Base-by-base conservation (phyloP, 352 stramenopile species). In the Peronospora farinosa region DNA sequence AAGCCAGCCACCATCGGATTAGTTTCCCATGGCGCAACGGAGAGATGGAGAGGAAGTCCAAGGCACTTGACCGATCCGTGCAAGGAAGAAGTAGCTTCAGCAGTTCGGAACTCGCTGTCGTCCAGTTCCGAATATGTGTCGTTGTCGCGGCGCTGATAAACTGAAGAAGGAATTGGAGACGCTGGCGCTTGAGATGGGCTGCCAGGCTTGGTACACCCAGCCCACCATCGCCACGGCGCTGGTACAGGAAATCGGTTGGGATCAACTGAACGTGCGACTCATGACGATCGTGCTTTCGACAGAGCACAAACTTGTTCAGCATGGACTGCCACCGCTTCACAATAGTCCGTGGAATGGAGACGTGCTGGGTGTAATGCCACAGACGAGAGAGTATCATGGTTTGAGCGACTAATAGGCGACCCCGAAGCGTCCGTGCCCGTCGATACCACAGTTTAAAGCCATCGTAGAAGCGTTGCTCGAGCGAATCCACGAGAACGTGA, bases 371-470 rank as follows among this genome's bases (percentile, higher is more conserved):
- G 35, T 21, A 47, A 23, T 51, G 31, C 30, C 44, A 51, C 44
- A 51, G 21, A 4, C 44, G 32, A 8, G 31, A 51, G 7, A 40
- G 32, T 9, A 47, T 13, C 44, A 42, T 51, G 3, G 44, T 51
- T 33, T 51, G 44, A 0, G 44, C 31, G 21, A 51, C 44, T 17
- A 32, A 31, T 21, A 51, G 32, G 10, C 47, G 15, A 17, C 47
- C 47, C 3, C 43, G 15, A 33, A 54, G 44, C 25, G 44, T 51
- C 1, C 17, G 7, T 10, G 31, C 31, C 2, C 44, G 30, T 16
- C 44, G 15, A 32, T 42, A 51, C 19, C 32, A 41, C 31, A 21
- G 13, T 35, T 51, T 10, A 42, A 51, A 1, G 17, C 17, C n/a
- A 5, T 11, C 12, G 15, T 43, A 25, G 3, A 54, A 16, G 4